phyloP scores from a whole-genome alignment of 495 filamentous ascomycete genomes.

The Penicillium ochrochloron region DNA sequence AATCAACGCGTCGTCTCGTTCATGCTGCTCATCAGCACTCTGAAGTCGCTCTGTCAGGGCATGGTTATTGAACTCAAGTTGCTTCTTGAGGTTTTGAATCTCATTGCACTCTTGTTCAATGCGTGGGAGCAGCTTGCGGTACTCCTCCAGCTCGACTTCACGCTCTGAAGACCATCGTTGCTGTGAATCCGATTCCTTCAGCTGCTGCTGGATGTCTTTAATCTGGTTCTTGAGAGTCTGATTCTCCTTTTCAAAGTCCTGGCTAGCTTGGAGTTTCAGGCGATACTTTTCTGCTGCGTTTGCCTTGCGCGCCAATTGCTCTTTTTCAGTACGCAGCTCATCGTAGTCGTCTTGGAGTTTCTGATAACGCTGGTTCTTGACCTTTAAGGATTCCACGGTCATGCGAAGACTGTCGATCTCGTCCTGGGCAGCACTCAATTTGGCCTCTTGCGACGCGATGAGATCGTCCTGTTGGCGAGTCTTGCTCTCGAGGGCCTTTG shows the following conservation, averaged over 20 bases:
- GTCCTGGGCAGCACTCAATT: constrained; percentile 53
- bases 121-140: constrained; percentile 58
- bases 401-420: constrained; percentile 48
- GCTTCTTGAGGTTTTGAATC: constrained; percentile 58
- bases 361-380: constrained; percentile 55
- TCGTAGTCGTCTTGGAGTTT: constrained; percentile 69
- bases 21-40: constrained; percentile 58
- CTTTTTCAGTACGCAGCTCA: constrained; percentile 72
- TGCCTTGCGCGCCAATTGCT: constrained; percentile 77
- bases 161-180: constrained; percentile 50
- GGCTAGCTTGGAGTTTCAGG: constrained; percentile 73
- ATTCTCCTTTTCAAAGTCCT: constrained; percentile 74
- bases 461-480: constrained; percentile 60
- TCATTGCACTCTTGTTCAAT: constrained; percentile 67
- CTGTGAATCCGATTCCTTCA: constrained; percentile 57
- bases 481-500: constrained; percentile 51
- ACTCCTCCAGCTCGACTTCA: constrained; percentile 63
- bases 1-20: constrained; percentile 58
- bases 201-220: constrained; percentile 58
- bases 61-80: constrained; percentile 63
- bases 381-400: constrained; percentile 46
- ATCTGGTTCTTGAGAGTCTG: constrained; percentile 64
- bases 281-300: constrained; percentile 76
- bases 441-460: constrained; percentile 60
- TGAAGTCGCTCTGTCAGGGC: constrained; percentile 58